Evolutionary conservation across 129 eudicot species (phyloP), one percentile per base, ranked within the genome.

Genomic region (Smallanthus sonchifolius): DNA sequence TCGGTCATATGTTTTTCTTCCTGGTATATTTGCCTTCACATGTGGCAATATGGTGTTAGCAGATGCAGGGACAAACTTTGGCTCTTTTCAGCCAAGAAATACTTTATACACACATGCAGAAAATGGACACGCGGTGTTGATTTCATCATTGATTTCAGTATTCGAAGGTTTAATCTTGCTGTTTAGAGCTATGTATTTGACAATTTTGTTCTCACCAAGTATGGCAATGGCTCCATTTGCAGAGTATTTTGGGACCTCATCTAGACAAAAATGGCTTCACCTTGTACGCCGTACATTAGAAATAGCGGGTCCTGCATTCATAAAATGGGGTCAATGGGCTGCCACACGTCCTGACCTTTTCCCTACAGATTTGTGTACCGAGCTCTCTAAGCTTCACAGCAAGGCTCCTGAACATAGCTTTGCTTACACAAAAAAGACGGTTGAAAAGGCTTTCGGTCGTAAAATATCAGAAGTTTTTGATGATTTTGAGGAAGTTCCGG

Each of bases 241-340:
- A n/a, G 98, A 89, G 81, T 76, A 79, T 76, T 81, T 85, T 60
- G 96, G 98, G 55, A 80, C 75, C 8, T 57, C 74, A n/a, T 82
- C 84, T 51, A 85, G 98, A 69, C 81, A 89, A 83, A 14, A 62
- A 37, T 92, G 98, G 98, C 95, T 92, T 71, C 87, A 79, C 67
- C 70, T 89, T 75, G 96, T 92, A 67, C 96, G 84, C 47, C 90
- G 72, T 11, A 89, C 98, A 1, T 81, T 92, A 30, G 94, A 87
- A 79, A 86, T 59, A 74, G 98, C 96, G 4, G 98, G 98, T 61
- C 98, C 98, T 0, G 96, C 98, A 2, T 92, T 92, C 43, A 92
- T 92, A 72, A 92, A 89, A 74, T 92, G 98, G 98, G 98, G 98
- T 59, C 98, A 92, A 73, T 92, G 98, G 98, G 98, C 96, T 7